Base-by-base conservation (phyloP, 352 stramenopile genomes). In the Phytopythium delawarense region DNA sequence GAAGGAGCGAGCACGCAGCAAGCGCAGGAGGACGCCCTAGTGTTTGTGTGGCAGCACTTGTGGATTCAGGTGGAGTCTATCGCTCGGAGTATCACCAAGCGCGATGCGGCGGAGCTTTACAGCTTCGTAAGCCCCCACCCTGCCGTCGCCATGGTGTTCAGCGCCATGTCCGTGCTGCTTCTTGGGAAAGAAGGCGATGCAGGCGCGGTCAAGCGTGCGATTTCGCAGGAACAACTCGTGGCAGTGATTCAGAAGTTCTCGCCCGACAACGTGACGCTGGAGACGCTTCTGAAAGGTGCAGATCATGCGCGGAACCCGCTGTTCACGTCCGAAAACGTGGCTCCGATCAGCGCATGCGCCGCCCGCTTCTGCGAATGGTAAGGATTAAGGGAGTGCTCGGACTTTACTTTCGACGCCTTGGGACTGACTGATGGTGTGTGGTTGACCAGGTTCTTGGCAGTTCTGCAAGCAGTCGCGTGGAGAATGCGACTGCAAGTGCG, bases 301-400 rank as follows among this genome's bases (percentile, higher is more conserved):
- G 60, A 68, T 0, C 79, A 92, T 23, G 74, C 79, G 51, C 67
- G 78, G 0, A 94, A 96, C 60, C 70, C 79, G 5, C 67, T 92
- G 1, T 96, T 94, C 57, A 71, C 75, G 11, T 70, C 83, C 2
- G 59, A 57, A 2, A 72, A 88, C 40, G 86, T 98, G 20, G 71
- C 64, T 0, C 80, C 87, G 8, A 88, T 98, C 59, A 97, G 88
- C 66, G 84, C 76, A 7, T 94, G 88, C 40, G 91, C 92, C 0
- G 88, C 87, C 1, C 82, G 84, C 32, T 92, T 98, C 51, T 98
- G 92, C 60, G 89, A 93, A n/a, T 98, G 91, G 85, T 88, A 67
- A n/a, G 60, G 30, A 30, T 16, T 32, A 21, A 20, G 37, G 9
- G 15, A 7, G 35, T 44, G 40, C 5, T 21, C 40, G 40, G 40